Percentiles rank a stretch among this genome's conserved stretches.
phyloP scores from a whole-genome alignment of 1,284 basidiomycete species.

The Agroathelia rolfsii region DNA sequence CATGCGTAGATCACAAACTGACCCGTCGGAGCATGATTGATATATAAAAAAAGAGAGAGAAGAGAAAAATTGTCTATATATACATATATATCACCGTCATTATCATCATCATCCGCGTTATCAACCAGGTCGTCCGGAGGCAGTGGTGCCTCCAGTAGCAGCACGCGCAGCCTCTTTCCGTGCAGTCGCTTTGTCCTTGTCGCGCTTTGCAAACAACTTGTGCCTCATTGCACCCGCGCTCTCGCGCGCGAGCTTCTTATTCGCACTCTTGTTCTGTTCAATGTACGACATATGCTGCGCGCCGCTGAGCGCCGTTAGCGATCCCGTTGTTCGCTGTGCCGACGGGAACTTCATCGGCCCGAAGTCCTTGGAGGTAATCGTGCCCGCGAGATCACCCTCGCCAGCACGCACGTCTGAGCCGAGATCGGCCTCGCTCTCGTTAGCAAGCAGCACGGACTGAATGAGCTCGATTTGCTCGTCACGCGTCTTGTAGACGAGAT shows the following conservation, averaged over 20 bases:
- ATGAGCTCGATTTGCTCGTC: slow-evolving; percentile 94
- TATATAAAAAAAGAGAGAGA: no score
- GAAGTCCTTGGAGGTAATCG: slow-evolving; percentile 70
- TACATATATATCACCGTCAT: no score
- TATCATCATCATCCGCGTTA: no score
- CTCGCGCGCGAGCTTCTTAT: slow-evolving; percentile 74
- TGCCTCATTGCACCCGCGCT: slow-evolving; percentile 52
- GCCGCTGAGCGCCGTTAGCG: slow-evolving; percentile 77
- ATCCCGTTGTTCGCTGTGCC: slow-evolving; percentile 80
- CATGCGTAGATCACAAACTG: no score
- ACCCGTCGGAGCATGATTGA: no score
- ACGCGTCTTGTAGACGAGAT: slow-evolving; percentile 85
- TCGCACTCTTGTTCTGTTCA: slow-evolving; percentile 86
- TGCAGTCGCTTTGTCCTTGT: slow-evolving; percentile 49
- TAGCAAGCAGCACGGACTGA: slow-evolving; percentile 84
- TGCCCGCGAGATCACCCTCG: slow-evolving; percentile 74
- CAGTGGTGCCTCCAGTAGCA: no score
- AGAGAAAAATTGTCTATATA: no score
- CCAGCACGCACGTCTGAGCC: slow-evolving; percentile 72
- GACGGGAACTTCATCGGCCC: slow-evolving; percentile 52
- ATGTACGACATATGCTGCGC: slow-evolving; percentile 86
- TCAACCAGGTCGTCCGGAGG: no score
- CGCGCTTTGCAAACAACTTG: slow-evolving; percentile 77
- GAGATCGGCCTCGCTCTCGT: slow-evolving; percentile 85
- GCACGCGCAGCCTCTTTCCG: slow-evolving; percentile 34